Evolutionary conservation across 148 eudicot genomes (phyloP).

Genomic region (Chenopodium berlandieri): DNA sequence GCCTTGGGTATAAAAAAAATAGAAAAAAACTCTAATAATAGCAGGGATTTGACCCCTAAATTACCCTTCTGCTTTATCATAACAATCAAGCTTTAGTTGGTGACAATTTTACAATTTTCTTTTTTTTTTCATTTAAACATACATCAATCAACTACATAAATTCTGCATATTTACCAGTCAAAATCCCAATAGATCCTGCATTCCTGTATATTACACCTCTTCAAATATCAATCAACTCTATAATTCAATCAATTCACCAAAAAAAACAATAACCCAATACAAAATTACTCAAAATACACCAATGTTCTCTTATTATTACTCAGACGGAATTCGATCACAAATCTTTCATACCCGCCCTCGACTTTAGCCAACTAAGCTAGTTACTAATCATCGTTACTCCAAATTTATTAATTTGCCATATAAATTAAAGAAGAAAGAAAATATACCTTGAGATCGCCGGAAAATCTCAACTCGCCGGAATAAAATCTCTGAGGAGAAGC

Average conservation of each 20-base stretch:
- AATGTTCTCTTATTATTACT: too few relatives aligned
- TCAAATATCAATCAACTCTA: background rate
- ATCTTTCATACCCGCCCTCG: too few relatives aligned
- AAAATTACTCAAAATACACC: background rate
- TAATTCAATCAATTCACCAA: background rate
- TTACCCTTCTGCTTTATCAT: background rate
- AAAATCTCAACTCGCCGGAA: conserved; percentile 51
- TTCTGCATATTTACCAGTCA: background rate
- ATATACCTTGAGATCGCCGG: conserved; percentile 45
- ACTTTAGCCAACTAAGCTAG: too few relatives aligned
- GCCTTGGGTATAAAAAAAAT: background rate
- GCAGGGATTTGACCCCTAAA: background rate
- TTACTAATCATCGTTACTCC: too few relatives aligned
- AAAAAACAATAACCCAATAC: background rate
- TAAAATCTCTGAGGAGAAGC: conserved; percentile 41
- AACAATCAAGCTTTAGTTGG: background rate
- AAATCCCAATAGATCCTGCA: background rate
- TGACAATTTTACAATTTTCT: background rate
- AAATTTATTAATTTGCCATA: too few relatives aligned
- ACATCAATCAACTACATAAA: background rate
- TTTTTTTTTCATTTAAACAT: too few relatives aligned
- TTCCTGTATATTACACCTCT: background rate
- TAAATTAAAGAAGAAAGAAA: background rate
- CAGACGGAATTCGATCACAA: too few relatives aligned
- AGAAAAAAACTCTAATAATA: background rate